phyloP scores from a whole-genome alignment of 768 basidiomycete genomes.

The Psilocybe cubensis region DNA sequence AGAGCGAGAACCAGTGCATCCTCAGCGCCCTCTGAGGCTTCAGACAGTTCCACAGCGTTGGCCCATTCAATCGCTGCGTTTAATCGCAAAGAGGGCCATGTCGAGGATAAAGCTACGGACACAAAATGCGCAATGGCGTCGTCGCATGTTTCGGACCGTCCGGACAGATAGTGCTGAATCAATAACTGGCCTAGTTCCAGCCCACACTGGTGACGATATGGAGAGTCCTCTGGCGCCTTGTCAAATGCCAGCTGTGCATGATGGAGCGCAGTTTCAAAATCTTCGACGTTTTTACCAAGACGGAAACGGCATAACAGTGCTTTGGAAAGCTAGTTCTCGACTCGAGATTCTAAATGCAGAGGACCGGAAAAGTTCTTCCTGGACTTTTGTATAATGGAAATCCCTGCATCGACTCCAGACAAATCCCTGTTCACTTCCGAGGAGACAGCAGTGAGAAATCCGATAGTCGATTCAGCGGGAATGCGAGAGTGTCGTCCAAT shows the following conservation, averaged over 20 bases:
- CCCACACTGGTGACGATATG: neutral
- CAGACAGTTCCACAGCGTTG: neutral
- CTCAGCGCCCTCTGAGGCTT: neutral
- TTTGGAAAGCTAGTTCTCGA: slow-evolving; percentile 6
- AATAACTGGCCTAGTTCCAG: neutral
- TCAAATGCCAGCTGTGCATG: slow-evolving; percentile 3
- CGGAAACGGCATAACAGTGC: neutral
- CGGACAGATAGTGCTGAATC: neutral
- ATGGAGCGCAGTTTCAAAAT: neutral
- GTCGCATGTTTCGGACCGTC: neutral
- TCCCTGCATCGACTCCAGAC: neutral
- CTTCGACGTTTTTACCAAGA: neutral
- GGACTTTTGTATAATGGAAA: neutral
- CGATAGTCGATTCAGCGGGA: neutral
- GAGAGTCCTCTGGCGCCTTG: slow-evolving; percentile 4
- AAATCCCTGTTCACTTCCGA: neutral
- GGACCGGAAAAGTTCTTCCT: slow-evolving; percentile 1
- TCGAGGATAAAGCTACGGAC: neutral
- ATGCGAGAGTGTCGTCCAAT: neutral
- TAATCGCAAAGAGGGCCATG: slow-evolving; percentile 4
- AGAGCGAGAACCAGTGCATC: neutral
- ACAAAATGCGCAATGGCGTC: neutral
- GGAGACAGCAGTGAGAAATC: neutral
- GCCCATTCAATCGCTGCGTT: slow-evolving; percentile 6
- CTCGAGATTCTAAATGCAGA: neutral